A percentile compares a stretch with the other conserved stretches of the same genome.
Evolutionary conservation across 208 protist species (phyloP).

Genomic region (Histomonas meleagridis): DNA sequence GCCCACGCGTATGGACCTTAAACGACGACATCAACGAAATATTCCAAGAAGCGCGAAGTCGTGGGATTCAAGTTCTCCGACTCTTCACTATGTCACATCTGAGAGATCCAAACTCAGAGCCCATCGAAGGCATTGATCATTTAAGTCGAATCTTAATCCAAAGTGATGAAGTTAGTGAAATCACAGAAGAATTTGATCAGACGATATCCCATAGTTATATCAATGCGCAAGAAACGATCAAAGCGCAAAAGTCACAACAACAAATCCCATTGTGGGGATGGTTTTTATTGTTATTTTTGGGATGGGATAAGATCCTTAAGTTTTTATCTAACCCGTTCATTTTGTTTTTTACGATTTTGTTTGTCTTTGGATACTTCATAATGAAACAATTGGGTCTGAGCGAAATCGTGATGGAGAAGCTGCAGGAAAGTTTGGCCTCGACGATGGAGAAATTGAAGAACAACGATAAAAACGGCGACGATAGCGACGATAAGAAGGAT

Average conservation of each 20-base stretch:
- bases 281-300: background rate
- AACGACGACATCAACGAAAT: background rate
- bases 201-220: background rate
- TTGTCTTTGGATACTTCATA: background rate
- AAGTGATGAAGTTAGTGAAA: background rate
- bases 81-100: background rate
- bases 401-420: background rate
- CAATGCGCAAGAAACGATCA: background rate
- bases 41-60: background rate
- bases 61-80: background rate
- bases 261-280: background rate
- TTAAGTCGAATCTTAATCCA: background rate
- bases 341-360: background rate
- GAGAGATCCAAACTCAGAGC: background rate
- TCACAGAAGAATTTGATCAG: background rate
- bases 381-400: background rate
- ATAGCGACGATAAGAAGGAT: too few species aligned
- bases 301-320: background rate
- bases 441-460: too few species aligned
- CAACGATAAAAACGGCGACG: too few species aligned
- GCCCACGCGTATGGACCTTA: background rate
- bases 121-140: background rate
- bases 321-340: background rate
- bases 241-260: background rate
- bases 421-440: background rate